Percentiles rank a stretch among this genome's conserved stretches.
These are phyloP conservation scores for Cryptococcus sp. DNA, from an alignment of 1,284 basidiomycete species.

Conservation along the genomic window DNA sequence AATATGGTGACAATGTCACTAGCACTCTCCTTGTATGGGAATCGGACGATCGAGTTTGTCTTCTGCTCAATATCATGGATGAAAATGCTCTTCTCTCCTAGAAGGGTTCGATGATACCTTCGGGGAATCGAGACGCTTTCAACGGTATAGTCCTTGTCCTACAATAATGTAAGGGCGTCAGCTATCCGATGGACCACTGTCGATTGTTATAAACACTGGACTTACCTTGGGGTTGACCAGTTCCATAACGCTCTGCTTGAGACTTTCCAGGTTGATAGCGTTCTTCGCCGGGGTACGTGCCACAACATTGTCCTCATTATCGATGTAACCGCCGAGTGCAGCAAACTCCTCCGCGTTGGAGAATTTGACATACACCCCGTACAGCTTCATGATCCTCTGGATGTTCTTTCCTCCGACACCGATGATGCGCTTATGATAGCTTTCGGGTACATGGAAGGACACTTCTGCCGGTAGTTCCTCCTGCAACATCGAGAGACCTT, in stretches of 20 bases:
- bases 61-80: constrained; percentile 96
- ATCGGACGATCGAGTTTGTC: constrained; percentile 90
- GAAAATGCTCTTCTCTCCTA: constrained; percentile 96
- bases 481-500: constrained; percentile 85
- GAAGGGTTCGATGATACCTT: constrained; percentile 88
- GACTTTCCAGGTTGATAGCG: constrained; percentile 88
- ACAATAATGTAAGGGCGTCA: constrained; percentile 5
- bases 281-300: constrained; percentile 98
- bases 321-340: constrained; percentile 88
- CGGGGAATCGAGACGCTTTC: constrained; percentile 91
- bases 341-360: constrained; percentile 98
- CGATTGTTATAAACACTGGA: background rate
- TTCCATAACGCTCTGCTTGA: constrained; percentile 97
- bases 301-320: constrained; percentile 98
- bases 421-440: constrained; percentile 98
- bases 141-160: constrained; percentile 96
- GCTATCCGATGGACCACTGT: background rate
- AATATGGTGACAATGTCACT: constrained; percentile 80
- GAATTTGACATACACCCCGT: constrained; percentile 99
- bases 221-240: constrained; percentile 89
- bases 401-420: constrained; percentile 98
- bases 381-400: constrained; percentile 99
- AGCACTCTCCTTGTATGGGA: constrained; percentile 93
- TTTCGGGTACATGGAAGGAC: constrained; percentile 97
- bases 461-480: constrained; percentile 99